phyloP scores from a whole-genome alignment of 768 basidiomycete species.

The Tulasnella sp. region DNA sequence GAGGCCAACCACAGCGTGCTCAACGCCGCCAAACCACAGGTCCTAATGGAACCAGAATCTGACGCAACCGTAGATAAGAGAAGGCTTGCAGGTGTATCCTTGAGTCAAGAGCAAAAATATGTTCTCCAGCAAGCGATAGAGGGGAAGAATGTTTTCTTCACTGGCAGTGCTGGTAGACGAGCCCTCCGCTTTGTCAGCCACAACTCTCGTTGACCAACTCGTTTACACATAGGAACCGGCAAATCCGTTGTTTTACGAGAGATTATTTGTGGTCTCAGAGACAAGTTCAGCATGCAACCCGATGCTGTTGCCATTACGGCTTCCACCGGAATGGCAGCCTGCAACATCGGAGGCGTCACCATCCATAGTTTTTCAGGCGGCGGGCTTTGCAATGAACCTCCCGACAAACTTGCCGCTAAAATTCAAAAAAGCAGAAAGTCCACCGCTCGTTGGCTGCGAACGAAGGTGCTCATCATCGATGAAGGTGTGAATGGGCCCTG shows the following conservation, averaged over 20 bases:
- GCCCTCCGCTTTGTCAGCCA: constrained; percentile 40
- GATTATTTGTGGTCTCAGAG: constrained; percentile 76
- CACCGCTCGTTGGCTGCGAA: too few species aligned
- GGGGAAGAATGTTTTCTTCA: constrained; percentile 86
- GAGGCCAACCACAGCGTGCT: neutral
- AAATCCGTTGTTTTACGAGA: constrained; percentile 96
- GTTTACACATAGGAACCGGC: constrained; percentile 71
- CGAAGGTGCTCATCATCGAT: constrained; percentile 66
- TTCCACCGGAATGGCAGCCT: constrained; percentile 95
- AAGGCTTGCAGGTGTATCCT: constrained; percentile 50
- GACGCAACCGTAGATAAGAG: neutral
- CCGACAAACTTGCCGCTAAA: constrained; percentile 61
- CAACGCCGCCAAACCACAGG: too few species aligned
- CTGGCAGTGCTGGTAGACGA: constrained; percentile 89
- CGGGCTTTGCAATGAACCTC: constrained; percentile 73
- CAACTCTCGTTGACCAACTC: too few species aligned
- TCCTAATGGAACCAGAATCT: too few species aligned
- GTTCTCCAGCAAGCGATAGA: constrained; percentile 78
- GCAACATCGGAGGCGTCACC: constrained; percentile 95
- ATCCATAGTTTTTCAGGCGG: constrained; percentile 96
- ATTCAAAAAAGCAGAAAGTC: too few species aligned
- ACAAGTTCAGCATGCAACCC: constrained; percentile 53
- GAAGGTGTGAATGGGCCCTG: constrained; percentile 45
- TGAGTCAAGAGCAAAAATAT: constrained; percentile 85
- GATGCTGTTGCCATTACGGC: constrained; percentile 94